Evolutionary conservation across 1,284 basidiomycete species (phyloP).

Genomic region (Irpex sp.): DNA sequence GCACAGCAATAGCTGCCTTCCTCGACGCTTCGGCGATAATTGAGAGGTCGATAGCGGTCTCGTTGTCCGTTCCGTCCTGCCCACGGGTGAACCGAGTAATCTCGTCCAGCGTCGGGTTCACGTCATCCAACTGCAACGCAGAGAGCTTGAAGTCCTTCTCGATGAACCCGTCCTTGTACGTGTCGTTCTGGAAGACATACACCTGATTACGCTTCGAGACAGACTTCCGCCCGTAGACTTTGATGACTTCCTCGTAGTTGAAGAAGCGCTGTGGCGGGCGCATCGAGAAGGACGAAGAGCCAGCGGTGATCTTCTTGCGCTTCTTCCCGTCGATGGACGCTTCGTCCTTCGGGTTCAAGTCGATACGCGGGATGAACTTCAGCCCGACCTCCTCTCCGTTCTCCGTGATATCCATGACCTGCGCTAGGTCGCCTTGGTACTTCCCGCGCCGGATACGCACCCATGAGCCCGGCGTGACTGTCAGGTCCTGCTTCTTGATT

Average conservation of each 20-base stretch:
- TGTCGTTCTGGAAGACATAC: slow-evolving; percentile 90
- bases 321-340: slow-evolving; percentile 63
- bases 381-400: slow-evolving; percentile 94
- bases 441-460: slow-evolving; percentile 93
- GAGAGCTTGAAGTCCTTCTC: slow-evolving; percentile 93
- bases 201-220: slow-evolving; percentile 71
- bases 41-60: slow-evolving; percentile 69
- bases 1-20: slow-evolving; percentile 81
- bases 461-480: slow-evolving; percentile 88
- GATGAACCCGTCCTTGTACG: slow-evolving; percentile 92
- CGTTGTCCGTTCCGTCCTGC: slow-evolving; percentile 60
- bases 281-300: slow-evolving; percentile 44
- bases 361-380: slow-evolving; percentile 95
- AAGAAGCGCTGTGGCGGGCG: slow-evolving; percentile 92
- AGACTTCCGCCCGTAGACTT: slow-evolving; percentile 78
- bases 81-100: slow-evolving; percentile 86
- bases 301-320: slow-evolving; percentile 60
- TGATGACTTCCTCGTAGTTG: slow-evolving; percentile 91
- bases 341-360: slow-evolving; percentile 88
- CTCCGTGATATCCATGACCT: slow-evolving; percentile 91
- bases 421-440: slow-evolving; percentile 93
- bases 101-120: slow-evolving; percentile 95
- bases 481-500: slow-evolving; percentile 92
- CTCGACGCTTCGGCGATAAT: slow-evolving; percentile 87
- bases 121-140: slow-evolving; percentile 81